Evolutionary conservation across 2,329 filamentous ascomycete genomes (phyloP), one percentile per base, ranked within the genome.

Genomic region (Exophiala lecanii-corni): DNA sequence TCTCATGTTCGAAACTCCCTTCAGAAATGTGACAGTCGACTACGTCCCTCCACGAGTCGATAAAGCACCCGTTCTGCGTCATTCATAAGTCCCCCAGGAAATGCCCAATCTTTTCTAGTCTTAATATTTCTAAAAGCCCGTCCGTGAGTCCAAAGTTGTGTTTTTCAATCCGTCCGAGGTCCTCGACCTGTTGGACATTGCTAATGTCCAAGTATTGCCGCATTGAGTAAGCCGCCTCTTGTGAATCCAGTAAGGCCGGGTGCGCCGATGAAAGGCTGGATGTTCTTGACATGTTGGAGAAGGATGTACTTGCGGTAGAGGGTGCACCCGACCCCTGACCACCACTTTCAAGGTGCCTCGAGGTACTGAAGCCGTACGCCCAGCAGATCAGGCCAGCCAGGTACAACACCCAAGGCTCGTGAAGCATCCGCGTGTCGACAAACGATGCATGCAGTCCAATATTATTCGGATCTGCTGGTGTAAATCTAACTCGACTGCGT

Each of bases 361-460:
- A 44, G 12, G 49, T 41, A n/a, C 36, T 39, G 19, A 57, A 44
- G 12, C 59, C 60, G 39, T 60, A 62, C 1, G 60, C 59, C 60
- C 60, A 63, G 43, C 62, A 64, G 19, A 64, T 58, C 5, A 65
- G 51, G 5, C 55, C 49, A 26, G 57, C 61, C 12, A 61, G 49
- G 44, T 65, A 63, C 7, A 64, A 33, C 4, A 54, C 52, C 62
- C 62, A 65, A 17, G 57, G 57, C 28, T 61, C 49, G 18, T 62
- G 59, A 9, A 63, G 55, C 57, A 62, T 60, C 20, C 53, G 32
- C 45, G 56, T 44, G 15, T 47, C 42, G 9, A 43, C 44, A 32
- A 55, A 51, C 3, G 40, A 40, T 31, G 42, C 36, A 26, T 16
- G 21, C n/a, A 47, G 9, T 19, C 45, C 47, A 13, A 34, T 43